Conservation (phyloP, 2,329 filamentous ascomycete species). For the Plenodomus tracheiphilus region DNA sequence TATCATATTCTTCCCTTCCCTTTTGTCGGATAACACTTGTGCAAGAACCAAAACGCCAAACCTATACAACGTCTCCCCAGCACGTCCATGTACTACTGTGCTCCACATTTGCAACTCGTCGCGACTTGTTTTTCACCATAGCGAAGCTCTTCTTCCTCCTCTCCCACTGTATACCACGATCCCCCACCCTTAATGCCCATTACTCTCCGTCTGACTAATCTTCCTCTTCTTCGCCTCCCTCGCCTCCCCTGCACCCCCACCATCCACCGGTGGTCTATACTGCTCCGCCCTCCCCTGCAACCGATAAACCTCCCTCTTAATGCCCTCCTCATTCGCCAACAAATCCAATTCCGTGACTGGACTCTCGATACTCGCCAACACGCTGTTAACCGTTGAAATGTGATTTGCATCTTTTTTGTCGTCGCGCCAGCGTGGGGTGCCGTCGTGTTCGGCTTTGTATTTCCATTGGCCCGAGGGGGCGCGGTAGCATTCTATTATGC, state of each 20-base stretch:
- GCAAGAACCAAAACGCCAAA: no score
- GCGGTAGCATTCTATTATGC: constrained; percentile 87
- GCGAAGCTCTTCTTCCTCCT: no score
- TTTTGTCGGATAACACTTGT: no score
- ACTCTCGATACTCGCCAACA: constrained; percentile 87
- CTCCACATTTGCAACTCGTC: no score
- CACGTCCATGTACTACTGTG: no score
- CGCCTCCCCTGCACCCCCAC: constrained; percentile 11
- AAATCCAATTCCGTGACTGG: constrained; percentile 83
- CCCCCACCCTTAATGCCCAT: no score
- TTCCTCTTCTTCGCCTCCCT: constrained; percentile 41
- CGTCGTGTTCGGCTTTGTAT: constrained; percentile 58
- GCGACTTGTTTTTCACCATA: no score
- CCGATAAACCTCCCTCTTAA: constrained; percentile 78
- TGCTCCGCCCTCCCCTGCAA: constrained; percentile 51
- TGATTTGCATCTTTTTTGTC: constrained; percentile 94
- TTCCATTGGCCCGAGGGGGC: constrained; percentile 78
- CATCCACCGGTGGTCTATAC: constrained; percentile 21
- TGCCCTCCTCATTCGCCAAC: constrained; percentile 67
- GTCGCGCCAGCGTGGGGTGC: constrained; percentile 77
- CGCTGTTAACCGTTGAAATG: constrained; percentile 78
- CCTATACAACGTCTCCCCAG: no score
- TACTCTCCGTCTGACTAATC: constrained; percentile 10
- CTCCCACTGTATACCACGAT: no score
- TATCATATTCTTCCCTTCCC: no score